Conservation (phyloP, 805 yeast species). For the Lipomyces spencermartinsiae region DNA sequence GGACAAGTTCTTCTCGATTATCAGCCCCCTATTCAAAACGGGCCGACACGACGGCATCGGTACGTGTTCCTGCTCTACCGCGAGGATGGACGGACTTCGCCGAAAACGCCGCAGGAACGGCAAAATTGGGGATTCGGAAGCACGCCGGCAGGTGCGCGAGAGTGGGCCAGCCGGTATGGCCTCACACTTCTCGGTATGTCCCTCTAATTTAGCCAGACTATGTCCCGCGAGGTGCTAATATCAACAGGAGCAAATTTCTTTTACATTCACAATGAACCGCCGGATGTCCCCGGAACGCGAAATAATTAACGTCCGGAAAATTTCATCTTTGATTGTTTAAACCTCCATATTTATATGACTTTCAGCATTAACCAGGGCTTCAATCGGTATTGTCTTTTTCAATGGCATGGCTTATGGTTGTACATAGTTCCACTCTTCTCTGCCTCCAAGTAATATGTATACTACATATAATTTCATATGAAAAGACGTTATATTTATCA, state of each 20-base stretch:
- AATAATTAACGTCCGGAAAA: neutral
- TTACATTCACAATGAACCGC: constrained; percentile 11
- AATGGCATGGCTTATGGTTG: neutral
- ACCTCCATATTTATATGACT: neutral
- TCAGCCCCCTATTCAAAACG: neutral
- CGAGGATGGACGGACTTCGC: constrained; percentile 21
- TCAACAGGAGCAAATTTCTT: constrained; percentile 26
- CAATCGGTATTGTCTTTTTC: neutral
- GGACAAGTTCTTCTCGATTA: constrained; percentile 10
- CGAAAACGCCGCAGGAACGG: constrained; percentile 19
- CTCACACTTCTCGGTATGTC: constrained; percentile 21
- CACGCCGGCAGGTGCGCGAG: constrained; percentile 19
- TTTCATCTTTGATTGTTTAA: neutral
- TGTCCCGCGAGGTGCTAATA: neutral
- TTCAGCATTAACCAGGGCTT: neutral
- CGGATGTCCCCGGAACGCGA: neutral
- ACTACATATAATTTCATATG: neutral
- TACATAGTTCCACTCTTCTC: neutral
- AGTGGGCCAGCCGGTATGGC: constrained; percentile 28
- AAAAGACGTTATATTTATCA: neutral
- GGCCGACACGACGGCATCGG: constrained; percentile 12
- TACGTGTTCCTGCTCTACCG: constrained; percentile 23
- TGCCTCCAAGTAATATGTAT: neutral
- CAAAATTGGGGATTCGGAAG: constrained; percentile 17
- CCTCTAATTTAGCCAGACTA: neutral